Evolutionary conservation across 1,139 yeast genomes (phyloP).

Genomic region (Blastobotrys serpentis): DNA sequence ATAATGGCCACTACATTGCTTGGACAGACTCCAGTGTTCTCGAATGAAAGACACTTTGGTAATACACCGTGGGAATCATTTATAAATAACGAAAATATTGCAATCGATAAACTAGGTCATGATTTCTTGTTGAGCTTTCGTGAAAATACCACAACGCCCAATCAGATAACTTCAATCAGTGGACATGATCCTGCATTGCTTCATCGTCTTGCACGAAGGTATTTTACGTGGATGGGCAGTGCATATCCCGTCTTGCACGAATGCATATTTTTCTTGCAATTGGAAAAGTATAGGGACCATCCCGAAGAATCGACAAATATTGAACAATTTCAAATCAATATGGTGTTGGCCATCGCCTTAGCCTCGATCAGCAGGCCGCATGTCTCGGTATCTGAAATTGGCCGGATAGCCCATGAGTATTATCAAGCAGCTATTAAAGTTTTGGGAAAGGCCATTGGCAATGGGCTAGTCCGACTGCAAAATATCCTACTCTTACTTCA

Average conservation of each 20-base stretch:
- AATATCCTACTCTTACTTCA: conserved; percentile 12
- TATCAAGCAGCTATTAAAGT: conserved; percentile 8
- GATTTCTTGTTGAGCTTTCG: conserved; percentile 11
- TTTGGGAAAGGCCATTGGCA: conserved; percentile 6
- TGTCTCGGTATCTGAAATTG: conserved; percentile 14
- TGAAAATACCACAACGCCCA: conserved; percentile 2
- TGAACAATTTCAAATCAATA: conserved; percentile 12
- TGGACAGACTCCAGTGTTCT: not conserved
- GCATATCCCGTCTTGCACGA: conserved; percentile 16
- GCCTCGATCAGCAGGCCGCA: conserved; percentile 16
- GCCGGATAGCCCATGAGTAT: conserved; percentile 13
- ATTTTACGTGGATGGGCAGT: conserved; percentile 15
- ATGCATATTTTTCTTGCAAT: conserved; percentile 11
- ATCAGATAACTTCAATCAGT: conserved; percentile 1
- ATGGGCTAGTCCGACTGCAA: conserved; percentile 11
- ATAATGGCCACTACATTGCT: not conserved
- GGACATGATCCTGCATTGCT: conserved; percentile 8
- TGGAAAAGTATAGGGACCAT: conserved; percentile 7
- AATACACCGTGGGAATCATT: conserved; percentile 5
- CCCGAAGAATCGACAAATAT: not conserved
- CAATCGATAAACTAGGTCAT: conserved; percentile 10
- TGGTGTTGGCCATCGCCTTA: conserved; percentile 13
- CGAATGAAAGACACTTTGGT: not conserved
- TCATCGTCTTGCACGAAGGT: conserved; percentile 11
- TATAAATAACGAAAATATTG: conserved; percentile 11